Evolutionary conservation across 139 green algal genomes (phyloP), one percentile per base, ranked within the genome.

Genomic region (Haematococcus sp.): DNA sequence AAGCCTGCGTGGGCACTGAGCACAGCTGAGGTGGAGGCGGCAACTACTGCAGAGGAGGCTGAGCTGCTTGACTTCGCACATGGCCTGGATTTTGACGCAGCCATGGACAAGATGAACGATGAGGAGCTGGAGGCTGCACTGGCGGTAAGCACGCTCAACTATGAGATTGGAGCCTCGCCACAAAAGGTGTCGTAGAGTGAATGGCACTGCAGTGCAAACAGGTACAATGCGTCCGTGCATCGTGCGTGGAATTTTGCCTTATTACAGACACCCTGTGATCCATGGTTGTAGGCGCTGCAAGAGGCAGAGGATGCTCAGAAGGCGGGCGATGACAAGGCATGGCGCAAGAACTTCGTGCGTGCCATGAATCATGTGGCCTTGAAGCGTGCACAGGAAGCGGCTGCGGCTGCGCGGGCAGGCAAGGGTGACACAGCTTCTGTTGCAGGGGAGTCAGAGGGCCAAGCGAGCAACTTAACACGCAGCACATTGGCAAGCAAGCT

Each of bases 331-430:
- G 56, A 79, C 19, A 65, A 58, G 43, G 56, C 66, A 4, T 74
- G 65, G 74, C 66, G 55, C 1, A 46, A 56, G 28, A 58, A 56
- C 43, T 44, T 79, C 35, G 74, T 79, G 22, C 27, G 30, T 23
- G 74, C 74, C 9, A 70, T 73, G 54, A 79, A 74, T 35, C 66
- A 79, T 63, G 74, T 33, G 35, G 65, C 74, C 13, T 35, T 74
- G 74, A 31, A 27, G 55, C 61, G 61, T 23, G 61, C 30, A n/a
- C 64, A 54, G 20, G 64, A 44, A 28, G 61, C 34, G 64, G 64
- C 46, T 20, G 35, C n/a, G 19, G 19, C 27, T 30, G 59, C 55
- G 25, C 3, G 9, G 15, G 40, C 27, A 13, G 65, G 4, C 35
- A 1, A 2, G 51, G 5, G 70, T 19, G 59, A 70, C 30, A 23